Evolutionary conservation across 768 basidiomycete species (phyloP).

Genomic region (Russula ochroleuca): DNA sequence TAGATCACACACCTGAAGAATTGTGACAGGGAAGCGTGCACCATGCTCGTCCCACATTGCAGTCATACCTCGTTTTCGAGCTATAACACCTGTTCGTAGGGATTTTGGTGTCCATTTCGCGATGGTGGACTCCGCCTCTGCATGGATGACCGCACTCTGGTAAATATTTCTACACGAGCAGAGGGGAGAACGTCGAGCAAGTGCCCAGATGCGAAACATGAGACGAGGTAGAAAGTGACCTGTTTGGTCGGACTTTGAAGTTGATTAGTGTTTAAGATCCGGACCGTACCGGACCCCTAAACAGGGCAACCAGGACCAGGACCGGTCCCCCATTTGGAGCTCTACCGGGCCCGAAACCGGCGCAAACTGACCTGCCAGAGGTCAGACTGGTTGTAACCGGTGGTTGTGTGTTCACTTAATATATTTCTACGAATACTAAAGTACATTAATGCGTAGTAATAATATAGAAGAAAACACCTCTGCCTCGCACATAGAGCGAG

Average conservation of each 20-base stretch:
- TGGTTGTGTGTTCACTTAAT: too few relatives aligned
- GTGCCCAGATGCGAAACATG: conserved; percentile 45
- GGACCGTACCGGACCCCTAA: too few relatives aligned
- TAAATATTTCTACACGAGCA: conserved; percentile 43
- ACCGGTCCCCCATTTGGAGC: too few relatives aligned
- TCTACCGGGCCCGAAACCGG: too few relatives aligned
- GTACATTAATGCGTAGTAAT: too few relatives aligned
- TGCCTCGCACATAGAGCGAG: too few relatives aligned
- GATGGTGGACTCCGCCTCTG: conserved; percentile 34
- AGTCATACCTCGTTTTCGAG: conserved; percentile 94
- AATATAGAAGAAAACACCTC: too few relatives aligned
- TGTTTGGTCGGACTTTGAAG: conserved; percentile 9
- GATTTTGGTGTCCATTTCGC: conserved; percentile 81
- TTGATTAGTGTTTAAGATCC: too few relatives aligned
- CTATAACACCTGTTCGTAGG: conserved; percentile 87
- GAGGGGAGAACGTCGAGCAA: conserved; percentile 39
- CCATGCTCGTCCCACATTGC: conserved; percentile 90
- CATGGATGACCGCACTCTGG: conserved; percentile 37
- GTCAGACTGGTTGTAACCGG: too few relatives aligned
- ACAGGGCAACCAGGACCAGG: too few relatives aligned
- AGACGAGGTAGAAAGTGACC: not conserved
- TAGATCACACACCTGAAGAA: conserved; percentile 69
- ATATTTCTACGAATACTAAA: too few relatives aligned
- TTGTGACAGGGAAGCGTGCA: conserved; percentile 81
- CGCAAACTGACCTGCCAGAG: too few relatives aligned